These are phyloP conservation scores for Sporothrix humicola DNA, from an alignment of 2,329 filamentous ascomycete species.

Conservation along the genomic window DNA sequence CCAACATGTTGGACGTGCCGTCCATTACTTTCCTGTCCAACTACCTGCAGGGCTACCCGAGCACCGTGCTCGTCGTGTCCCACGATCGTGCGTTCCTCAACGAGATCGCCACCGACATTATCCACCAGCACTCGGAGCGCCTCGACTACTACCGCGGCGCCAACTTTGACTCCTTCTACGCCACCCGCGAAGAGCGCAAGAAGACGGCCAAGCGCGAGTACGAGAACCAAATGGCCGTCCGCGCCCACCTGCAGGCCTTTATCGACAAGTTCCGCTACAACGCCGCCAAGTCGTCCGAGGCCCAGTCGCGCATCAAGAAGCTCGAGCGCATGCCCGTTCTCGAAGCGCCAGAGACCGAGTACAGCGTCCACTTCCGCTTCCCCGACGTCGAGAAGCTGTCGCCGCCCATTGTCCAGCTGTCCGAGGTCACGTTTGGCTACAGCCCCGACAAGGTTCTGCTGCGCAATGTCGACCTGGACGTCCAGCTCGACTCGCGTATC, in stretches of 20 bases:
- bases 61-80: slow-evolving; percentile 93
- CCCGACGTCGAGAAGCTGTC: slow-evolving; percentile 97
- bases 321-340: slow-evolving; percentile 95
- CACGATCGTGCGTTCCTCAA: slow-evolving; percentile 99
- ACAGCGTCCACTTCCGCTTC: slow-evolving; percentile 96
- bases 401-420: slow-evolving; percentile 97
- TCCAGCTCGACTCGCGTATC: slow-evolving; percentile 96
- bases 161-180: slow-evolving; percentile 97
- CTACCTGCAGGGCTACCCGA: slow-evolving; percentile 92
- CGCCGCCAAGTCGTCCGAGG: slow-evolving; percentile 96
- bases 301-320: slow-evolving; percentile 98
- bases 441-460: slow-evolving; percentile 78
- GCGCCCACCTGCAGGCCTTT: slow-evolving; percentile 93
- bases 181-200: slow-evolving; percentile 93
- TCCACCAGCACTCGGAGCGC: slow-evolving; percentile 95
- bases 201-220: slow-evolving; percentile 98
- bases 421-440: slow-evolving; percentile 89
- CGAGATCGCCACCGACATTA: slow-evolving; percentile 98
- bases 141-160: slow-evolving; percentile 98
- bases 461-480: slow-evolving; percentile 87
- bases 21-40: slow-evolving; percentile 97
- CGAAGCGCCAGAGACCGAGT: slow-evolving; percentile 88
- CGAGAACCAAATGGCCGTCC: slow-evolving; percentile 95
- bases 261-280: slow-evolving; percentile 99
- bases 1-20: slow-evolving; percentile 99